Evolutionary conservation across 176 grass and related monocot genomes (phyloP), one percentile per base, ranked within the genome.

Genomic region (Eremochloa ophiuroides): DNA sequence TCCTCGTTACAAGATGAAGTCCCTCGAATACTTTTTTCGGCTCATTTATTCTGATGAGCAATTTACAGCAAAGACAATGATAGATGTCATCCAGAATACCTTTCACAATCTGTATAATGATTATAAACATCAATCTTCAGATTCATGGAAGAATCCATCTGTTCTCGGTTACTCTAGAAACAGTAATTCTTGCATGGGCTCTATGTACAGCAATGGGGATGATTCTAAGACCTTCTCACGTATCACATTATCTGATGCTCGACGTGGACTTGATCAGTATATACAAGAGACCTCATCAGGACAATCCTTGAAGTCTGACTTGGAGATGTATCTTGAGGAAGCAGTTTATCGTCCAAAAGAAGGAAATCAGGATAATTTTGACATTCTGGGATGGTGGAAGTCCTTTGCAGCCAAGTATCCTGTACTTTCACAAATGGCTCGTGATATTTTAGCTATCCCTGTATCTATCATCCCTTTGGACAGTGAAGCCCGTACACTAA

Each of bases 1-100:
- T 85, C 96, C 96, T 77, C 84, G 96, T 64, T 99, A 95, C 76
- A 99, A 99, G 90, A 99, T 99, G 96, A 99, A 99, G 84, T 99
- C 96, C 25, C 73, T 99, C 2, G 96, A 99, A 61, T 99, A 99
- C 76, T 99, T 93, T 80, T 99, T 91, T 86, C 91, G 90, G 39
- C 74, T 91, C 73, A 95, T 95, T 82, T 99, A 89, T 75, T 83
- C 66, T 44, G 82, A 80, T 69, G 93, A 95, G 22, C 82, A 82
- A 69, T 91, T 82, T 77, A 94, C 90, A 86, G 90, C 91, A 63
- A 99, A 93, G 80, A 79, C 82, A 43, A 91, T 71, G 84, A 93
- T 90, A 38, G 91, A 99, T 69, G 79, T 30, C 74, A 91, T 93
- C 72, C 89, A 75, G 30, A 92, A 91, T 83, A 86, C 39, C 26